Conservation (phyloP, 345 rosid genomes). For the Noccaea bulbosa region DNA sequence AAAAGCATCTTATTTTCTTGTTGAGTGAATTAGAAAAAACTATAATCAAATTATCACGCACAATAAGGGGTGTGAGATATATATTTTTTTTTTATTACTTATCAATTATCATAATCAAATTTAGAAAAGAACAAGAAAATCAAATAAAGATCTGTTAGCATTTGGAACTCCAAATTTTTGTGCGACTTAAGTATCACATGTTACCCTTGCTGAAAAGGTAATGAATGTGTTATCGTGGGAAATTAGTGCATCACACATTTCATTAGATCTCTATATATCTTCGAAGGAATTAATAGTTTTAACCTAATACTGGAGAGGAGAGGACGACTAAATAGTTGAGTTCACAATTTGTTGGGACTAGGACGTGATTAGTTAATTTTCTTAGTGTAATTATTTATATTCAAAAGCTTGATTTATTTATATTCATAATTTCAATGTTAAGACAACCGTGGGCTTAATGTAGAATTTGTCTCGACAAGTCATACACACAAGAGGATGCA, state of each 20-base stretch:
- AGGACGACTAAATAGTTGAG: constrained; percentile 10
- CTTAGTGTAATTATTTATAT: neutral
- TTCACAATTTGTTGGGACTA: constrained; percentile 2
- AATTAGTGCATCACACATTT: neutral
- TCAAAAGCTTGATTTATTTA: neutral
- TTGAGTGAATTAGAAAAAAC: neutral
- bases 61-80: neutral
- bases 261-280: neutral
- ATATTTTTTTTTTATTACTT: too few relatives aligned
- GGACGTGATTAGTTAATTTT: neutral
- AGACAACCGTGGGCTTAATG: constrained; percentile 32
- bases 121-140: neutral
- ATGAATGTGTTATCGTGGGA: too few relatives aligned
- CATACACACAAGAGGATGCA: constrained; percentile 28
- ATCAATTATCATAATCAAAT: neutral
- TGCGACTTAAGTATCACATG: constrained; percentile 1
- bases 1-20: constrained; percentile 15
- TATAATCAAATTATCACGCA: too few relatives aligned
- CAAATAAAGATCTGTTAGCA: neutral
- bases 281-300: neutral
- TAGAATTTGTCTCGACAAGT: constrained; percentile 29
- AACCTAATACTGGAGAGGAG: neutral
- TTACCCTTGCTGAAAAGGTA: neutral
- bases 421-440: constrained; percentile 3
- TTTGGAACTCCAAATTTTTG: constrained; percentile 1